Percentiles rank a stretch among this genome's conserved stretches.
These are phyloP conservation scores for Mycena citricolor DNA, from an alignment of 1,284 basidiomycete genomes.

Conservation along the genomic window DNA sequence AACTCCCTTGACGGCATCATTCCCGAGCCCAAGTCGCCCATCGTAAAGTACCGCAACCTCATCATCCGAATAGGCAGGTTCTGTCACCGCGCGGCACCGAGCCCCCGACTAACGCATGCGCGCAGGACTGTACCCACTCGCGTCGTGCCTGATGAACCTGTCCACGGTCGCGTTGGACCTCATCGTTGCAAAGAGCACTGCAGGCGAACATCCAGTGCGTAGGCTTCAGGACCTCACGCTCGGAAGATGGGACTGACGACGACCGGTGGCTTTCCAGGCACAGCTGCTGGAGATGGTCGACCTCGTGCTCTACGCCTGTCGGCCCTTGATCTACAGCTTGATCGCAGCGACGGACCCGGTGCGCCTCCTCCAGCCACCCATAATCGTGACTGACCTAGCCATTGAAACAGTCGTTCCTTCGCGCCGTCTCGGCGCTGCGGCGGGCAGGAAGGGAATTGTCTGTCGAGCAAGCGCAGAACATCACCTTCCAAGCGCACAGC, in stretches of 20 bases:
- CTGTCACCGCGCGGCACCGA: too few relatives aligned
- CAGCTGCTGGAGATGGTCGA: too few relatives aligned
- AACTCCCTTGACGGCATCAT: background rate
- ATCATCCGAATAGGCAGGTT: constrained; percentile 3
- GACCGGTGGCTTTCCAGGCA: too few relatives aligned
- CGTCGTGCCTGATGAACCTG: background rate
- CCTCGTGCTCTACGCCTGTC: constrained; percentile 1
- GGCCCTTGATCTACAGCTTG: constrained; percentile 1
- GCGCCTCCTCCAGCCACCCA: background rate
- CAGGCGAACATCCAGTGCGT: too few relatives aligned
- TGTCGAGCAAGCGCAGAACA: too few relatives aligned
- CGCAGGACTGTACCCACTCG: background rate
- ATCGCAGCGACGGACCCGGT: constrained; percentile 3
- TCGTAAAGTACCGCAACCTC: background rate
- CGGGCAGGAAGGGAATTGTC: too few relatives aligned
- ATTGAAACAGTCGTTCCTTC: constrained; percentile 6
- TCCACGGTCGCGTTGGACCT: background rate
- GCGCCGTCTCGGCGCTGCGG: background rate
- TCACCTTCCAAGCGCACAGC: too few relatives aligned
- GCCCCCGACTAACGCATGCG: too few relatives aligned
- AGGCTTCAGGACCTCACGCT: too few relatives aligned
- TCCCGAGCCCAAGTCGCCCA: background rate
- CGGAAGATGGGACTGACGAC: too few relatives aligned
- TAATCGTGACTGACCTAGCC: background rate
- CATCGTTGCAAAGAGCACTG: too few relatives aligned